Evolutionary conservation across 257 asterid genomes (phyloP).

Genomic region (Scutellaria minor): DNA sequence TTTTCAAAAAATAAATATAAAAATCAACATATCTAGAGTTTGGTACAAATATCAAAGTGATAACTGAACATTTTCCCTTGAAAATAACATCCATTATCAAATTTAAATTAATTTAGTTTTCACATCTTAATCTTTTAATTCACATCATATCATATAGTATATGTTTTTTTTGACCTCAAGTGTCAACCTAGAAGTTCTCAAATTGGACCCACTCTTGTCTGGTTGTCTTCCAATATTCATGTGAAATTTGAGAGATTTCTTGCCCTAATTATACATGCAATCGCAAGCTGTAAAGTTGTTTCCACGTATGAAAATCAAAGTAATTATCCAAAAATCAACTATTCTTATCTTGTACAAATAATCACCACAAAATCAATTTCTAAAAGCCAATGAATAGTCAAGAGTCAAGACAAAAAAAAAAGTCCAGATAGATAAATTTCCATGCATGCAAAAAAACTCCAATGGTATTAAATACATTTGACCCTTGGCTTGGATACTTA

Average conservation of each 20-base stretch:
- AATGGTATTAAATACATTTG: not conserved
- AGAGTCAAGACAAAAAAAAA: no score
- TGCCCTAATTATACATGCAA: conserved; percentile 22
- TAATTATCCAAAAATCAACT: not conserved
- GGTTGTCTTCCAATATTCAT: conserved; percentile 46
- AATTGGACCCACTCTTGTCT: conserved; percentile 50
- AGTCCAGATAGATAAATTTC: no score
- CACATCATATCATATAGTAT: no score
- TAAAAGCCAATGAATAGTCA: not conserved
- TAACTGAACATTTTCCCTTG: no score
- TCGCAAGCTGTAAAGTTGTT: conserved; percentile 29
- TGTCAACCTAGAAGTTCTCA: conserved; percentile 15
- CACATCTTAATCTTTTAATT: not conserved
- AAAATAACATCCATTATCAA: no score
- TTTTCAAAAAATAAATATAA: no score
- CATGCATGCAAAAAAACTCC: conserved; percentile 12
- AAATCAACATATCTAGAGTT: no score
- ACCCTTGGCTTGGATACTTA: conserved; percentile 1
- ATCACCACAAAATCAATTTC: not conserved
- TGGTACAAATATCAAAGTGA: no score
- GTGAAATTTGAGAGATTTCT: conserved; percentile 19
- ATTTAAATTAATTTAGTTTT: not conserved
- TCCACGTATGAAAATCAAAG: conserved; percentile 16
- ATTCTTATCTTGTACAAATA: not conserved
- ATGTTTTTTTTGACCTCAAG: conserved; percentile 5